Evolutionary conservation across 208 protist species (phyloP).

Genomic region (Crithidia brevicula): DNA sequence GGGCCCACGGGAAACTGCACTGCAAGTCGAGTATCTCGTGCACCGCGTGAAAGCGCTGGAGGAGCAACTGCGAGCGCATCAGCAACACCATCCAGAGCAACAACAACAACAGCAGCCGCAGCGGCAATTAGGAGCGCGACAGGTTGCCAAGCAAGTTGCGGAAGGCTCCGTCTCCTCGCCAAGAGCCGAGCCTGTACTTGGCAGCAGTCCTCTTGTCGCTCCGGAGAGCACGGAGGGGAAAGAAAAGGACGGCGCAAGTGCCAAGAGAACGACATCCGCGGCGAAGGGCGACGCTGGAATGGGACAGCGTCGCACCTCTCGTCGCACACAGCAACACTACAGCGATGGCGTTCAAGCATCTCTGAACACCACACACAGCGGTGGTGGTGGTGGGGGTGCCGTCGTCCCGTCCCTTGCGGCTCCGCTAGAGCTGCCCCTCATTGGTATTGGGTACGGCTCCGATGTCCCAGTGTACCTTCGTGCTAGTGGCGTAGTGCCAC

Average conservation of each 20-base stretch:
- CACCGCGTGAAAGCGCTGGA: constrained; percentile 49
- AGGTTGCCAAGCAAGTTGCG: neutral
- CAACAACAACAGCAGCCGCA: neutral
- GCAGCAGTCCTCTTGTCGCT: constrained; percentile 2
- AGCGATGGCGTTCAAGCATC: constrained; percentile 1
- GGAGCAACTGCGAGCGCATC: constrained; percentile 23
- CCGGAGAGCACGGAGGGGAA: neutral
- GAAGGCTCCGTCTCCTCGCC: neutral
- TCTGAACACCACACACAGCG: neutral
- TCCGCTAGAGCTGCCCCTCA: constrained; percentile 38
- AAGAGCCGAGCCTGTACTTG: neutral
- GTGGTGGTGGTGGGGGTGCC: neutral
- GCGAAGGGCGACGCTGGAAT: neutral
- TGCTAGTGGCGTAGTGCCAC: constrained; percentile 54
- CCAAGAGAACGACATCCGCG: neutral
- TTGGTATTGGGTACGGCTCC: constrained; percentile 46
- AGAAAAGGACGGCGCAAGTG: neutral
- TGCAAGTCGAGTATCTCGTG: constrained; percentile 84
- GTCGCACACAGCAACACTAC: constrained; percentile 2
- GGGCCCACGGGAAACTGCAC: constrained; percentile 44
- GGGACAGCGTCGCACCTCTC: constrained; percentile 10
- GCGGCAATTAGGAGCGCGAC: neutral
- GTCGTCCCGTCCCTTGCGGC: neutral
- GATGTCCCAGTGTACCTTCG: constrained; percentile 57
- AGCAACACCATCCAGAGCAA: constrained; percentile 15